Percentiles rank a stretch among this genome's conserved stretches.
phyloP scores from a whole-genome alignment of 2,329 filamentous ascomycete genomes.

The Penicillium sp. region DNA sequence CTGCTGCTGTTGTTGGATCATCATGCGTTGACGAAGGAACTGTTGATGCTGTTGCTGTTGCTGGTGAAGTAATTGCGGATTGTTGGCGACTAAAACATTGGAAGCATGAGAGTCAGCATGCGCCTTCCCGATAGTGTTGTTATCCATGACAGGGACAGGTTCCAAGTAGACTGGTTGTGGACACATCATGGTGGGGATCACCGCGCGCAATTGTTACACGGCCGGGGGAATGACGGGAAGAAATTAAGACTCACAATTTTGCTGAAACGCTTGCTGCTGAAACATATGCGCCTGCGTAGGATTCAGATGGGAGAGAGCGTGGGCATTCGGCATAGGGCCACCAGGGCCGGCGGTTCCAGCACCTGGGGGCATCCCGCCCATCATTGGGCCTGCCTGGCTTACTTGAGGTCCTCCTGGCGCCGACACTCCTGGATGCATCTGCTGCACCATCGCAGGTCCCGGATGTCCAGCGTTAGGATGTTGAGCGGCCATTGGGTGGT shows the following conservation, averaged over 20 bases:
- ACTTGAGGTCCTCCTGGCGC: conserved; percentile 62
- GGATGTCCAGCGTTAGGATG: conserved; percentile 62
- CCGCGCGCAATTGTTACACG: background rate
- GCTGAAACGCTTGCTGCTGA: conserved; percentile 52
- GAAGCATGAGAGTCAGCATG: conserved; percentile 17
- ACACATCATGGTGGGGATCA: background rate
- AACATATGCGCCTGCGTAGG: conserved; percentile 59
- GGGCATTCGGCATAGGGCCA: conserved; percentile 58
- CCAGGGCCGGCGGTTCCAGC: conserved; percentile 55
- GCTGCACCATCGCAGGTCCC: conserved; percentile 55
- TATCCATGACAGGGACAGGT: too few relatives aligned
- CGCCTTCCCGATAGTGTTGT: background rate
- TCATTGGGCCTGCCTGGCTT: conserved; percentile 65
- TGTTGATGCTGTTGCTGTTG: conserved; percentile 35
- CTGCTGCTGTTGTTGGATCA: conserved; percentile 35
- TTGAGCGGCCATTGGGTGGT: conserved; percentile 64
- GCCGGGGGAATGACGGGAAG: background rate
- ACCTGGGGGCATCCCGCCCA: conserved; percentile 65
- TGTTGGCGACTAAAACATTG: conserved; percentile 40
- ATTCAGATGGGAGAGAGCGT: conserved; percentile 64
- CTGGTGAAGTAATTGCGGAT: conserved; percentile 51
- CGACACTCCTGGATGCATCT: conserved; percentile 65
- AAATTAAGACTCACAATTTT: conserved; percentile 44
- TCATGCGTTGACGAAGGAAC: conserved; percentile 20
- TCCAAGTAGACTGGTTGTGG: background rate